Evolutionary conservation across 2,329 filamentous ascomycete genomes (phyloP).

Genomic region (Fusarium concolor): DNA sequence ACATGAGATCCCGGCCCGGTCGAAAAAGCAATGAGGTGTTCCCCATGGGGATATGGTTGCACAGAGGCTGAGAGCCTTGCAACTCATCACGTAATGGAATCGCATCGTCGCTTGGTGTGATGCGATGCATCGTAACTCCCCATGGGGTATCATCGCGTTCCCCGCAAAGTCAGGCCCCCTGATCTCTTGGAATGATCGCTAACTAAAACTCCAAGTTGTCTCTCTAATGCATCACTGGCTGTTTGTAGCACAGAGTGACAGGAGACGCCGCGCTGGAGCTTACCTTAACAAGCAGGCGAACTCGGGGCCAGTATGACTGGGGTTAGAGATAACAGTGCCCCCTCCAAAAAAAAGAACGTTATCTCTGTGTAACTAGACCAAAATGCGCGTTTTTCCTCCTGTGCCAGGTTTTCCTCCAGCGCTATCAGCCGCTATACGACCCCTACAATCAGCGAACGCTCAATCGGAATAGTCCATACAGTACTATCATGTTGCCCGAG

Average conservation of each 20-base stretch:
- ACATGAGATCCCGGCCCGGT: conserved; percentile 24
- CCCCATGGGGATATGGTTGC: conserved; percentile 28
- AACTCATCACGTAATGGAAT: conserved; percentile 40
- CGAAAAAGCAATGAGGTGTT: conserved; percentile 1
- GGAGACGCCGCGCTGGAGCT: background rate
- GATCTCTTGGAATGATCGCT: conserved; percentile 1
- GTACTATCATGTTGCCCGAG: conserved; percentile 21
- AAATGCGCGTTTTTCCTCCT: conserved; percentile 29
- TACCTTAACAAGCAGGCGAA: background rate
- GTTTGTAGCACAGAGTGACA: background rate
- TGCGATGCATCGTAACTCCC: conserved; percentile 22
- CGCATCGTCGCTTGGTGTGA: background rate
- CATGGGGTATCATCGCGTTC: conserved; percentile 30
- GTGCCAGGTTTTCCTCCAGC: conserved; percentile 18
- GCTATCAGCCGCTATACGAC: background rate
- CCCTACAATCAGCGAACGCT: conserved; percentile 10
- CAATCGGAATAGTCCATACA: conserved; percentile 17
- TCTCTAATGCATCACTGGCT: too few relatives aligned
- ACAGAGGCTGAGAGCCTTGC: background rate
- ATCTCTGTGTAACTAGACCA: conserved; percentile 21
- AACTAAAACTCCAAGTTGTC: background rate
- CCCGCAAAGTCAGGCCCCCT: conserved; percentile 20
- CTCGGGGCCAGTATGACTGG: conserved; percentile 13
- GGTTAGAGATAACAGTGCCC: conserved; percentile 36
- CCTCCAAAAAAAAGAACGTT: conserved; percentile 5